phyloP scores from a whole-genome alignment of 257 asterid species.

The Buddleja alternifolia region DNA sequence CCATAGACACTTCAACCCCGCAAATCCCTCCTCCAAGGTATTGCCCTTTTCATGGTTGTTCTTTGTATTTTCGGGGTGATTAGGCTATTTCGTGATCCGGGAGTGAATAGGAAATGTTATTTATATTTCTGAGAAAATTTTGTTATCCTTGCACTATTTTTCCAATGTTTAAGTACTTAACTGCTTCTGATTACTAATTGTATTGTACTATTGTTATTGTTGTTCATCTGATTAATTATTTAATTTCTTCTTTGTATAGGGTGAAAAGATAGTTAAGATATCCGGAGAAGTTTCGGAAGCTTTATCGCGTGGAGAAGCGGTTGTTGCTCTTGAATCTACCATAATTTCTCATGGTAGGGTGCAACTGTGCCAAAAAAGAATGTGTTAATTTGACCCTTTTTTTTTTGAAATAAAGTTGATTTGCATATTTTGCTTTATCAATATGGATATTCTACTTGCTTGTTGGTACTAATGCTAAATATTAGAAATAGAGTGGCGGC shows the following conservation, averaged over 20 bases:
- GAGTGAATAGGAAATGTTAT: neutral
- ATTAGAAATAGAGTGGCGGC: too few relatives aligned
- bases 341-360: conserved; percentile 86
- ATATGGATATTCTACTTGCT: neutral
- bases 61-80: neutral
- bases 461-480: too few relatives aligned
- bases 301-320: conserved; percentile 63
- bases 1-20: conserved; percentile 49
- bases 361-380: neutral
- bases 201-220: too few relatives aligned
- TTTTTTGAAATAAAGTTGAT: too few relatives aligned
- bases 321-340: conserved; percentile 98
- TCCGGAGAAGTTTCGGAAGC: conserved; percentile 84
- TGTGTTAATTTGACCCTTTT: too few relatives aligned
- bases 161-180: neutral
- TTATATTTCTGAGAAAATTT: too few relatives aligned
- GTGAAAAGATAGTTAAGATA: conserved; percentile 51
- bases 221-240: too few relatives aligned
- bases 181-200: conserved; percentile 3
- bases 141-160: neutral
- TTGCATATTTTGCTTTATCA: neutral
- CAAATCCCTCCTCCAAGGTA: conserved; percentile 40
- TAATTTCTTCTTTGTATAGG: conserved; percentile 31
- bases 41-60: neutral
- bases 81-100: neutral